phyloP scores from a whole-genome alignment of 768 basidiomycete genomes.

The Heimioporus sp. region DNA sequence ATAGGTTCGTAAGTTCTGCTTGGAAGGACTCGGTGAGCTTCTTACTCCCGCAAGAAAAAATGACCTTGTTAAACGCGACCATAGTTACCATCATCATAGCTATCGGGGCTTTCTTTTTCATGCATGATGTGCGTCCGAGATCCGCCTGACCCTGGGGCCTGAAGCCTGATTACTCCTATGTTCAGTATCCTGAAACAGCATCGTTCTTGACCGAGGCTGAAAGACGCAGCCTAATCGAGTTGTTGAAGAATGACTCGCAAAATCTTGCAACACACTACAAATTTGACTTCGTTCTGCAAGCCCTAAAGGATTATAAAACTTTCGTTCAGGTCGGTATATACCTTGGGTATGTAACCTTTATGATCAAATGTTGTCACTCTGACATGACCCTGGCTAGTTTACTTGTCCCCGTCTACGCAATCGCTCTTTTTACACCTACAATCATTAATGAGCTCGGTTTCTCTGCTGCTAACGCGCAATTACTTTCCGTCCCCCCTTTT shows the following conservation, averaged over 20 bases:
- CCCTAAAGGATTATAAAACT: slow-evolving; percentile 45
- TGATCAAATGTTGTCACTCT: neutral
- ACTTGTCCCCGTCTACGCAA: slow-evolving; percentile 45
- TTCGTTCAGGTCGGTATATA: slow-evolving; percentile 36
- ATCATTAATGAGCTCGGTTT: slow-evolving; percentile 51
- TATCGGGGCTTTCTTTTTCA: slow-evolving; percentile 41
- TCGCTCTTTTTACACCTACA: slow-evolving; percentile 52
- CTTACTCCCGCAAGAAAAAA: neutral
- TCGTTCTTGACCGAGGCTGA: slow-evolving; percentile 50
- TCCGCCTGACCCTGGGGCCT: neutral
- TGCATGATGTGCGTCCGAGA: slow-evolving; percentile 45
- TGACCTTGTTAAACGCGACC: neutral
- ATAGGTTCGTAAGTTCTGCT: slow-evolving; percentile 23
- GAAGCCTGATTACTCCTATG: neutral
- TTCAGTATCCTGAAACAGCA: slow-evolving; percentile 57
- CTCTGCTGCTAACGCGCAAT: slow-evolving; percentile 48
- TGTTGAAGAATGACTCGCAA: slow-evolving; percentile 45
- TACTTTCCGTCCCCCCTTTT: slow-evolving; percentile 51
- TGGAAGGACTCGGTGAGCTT: slow-evolving; percentile 28
- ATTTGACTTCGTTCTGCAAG: slow-evolving; percentile 46
- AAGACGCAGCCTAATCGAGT: slow-evolving; percentile 34
- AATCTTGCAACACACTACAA: slow-evolving; percentile 46
- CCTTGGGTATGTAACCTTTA: slow-evolving; percentile 33
- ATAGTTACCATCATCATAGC: slow-evolving; percentile 22
- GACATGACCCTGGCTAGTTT: slow-evolving; percentile 27